A percentile compares a stretch with the other conserved stretches of the same genome.
phyloP scores from a whole-genome alignment of 768 basidiomycete genomes.

The Tubosaeta brunneosetosa region DNA sequence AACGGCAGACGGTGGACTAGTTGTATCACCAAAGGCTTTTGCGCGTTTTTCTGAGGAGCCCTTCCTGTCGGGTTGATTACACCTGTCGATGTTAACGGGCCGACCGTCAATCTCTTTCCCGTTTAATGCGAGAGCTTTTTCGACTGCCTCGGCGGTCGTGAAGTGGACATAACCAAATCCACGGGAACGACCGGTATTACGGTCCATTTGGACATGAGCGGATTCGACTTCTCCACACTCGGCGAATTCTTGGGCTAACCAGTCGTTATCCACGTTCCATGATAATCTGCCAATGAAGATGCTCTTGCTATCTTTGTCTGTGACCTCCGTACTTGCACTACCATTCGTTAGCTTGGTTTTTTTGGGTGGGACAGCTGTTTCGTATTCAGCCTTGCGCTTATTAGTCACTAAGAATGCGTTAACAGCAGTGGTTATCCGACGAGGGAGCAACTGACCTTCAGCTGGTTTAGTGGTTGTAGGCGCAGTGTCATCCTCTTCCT shows the following conservation, averaged over 20 bases:
- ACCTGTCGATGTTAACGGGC: slow-evolving; percentile 78
- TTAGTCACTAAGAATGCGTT: slow-evolving; percentile 27
- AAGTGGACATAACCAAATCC: slow-evolving; percentile 86
- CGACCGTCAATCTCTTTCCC: slow-evolving; percentile 93
- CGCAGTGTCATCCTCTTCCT: background rate
- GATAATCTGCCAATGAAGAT: slow-evolving; percentile 92
- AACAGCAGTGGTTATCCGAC: background rate
- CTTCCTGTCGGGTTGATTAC: slow-evolving; percentile 55
- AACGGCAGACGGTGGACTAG: slow-evolving; percentile 61
- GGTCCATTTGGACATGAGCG: slow-evolving; percentile 86
- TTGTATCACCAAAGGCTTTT: slow-evolving; percentile 68
- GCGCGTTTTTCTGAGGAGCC: slow-evolving; percentile 64
- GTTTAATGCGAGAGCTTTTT: slow-evolving; percentile 75
- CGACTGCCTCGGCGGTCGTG: slow-evolving; percentile 61
- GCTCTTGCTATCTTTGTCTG: slow-evolving; percentile 51
- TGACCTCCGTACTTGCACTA: slow-evolving; percentile 31
- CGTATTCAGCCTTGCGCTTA: slow-evolving; percentile 81
- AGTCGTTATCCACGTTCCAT: slow-evolving; percentile 97
- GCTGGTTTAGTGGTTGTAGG: slow-evolving; percentile 41
- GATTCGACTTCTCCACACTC: slow-evolving; percentile 83
- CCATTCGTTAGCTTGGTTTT: slow-evolving; percentile 74
- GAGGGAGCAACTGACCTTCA: slow-evolving; percentile 32
- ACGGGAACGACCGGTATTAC: slow-evolving; percentile 74
- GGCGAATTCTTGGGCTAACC: slow-evolving; percentile 87
- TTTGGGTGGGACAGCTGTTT: slow-evolving; percentile 59